These are phyloP conservation scores for Citrus unshiu DNA, from an alignment of 345 rosid genomes.

Conservation along the genomic window DNA sequence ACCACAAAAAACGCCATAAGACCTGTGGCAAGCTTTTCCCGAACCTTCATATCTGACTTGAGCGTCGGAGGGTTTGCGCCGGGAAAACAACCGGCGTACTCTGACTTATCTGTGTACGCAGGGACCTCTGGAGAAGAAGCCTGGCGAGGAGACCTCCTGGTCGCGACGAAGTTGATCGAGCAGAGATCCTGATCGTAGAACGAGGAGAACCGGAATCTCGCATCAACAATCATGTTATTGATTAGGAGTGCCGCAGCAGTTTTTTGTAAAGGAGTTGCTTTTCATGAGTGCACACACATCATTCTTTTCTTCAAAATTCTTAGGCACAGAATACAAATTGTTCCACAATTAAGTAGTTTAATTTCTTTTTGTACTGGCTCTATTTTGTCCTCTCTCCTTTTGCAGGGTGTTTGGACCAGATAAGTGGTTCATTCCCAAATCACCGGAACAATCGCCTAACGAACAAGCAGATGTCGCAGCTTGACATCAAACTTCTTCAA, in stretches of 20 bases:
- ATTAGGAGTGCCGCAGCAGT: not conserved
- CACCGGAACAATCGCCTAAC: not conserved
- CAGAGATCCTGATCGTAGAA: too few relatives aligned
- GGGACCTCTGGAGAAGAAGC: too few relatives aligned
- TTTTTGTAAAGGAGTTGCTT: not conserved
- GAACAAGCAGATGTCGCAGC: not conserved
- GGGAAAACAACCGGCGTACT: too few relatives aligned
- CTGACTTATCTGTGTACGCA: too few relatives aligned
- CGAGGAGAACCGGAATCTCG: too few relatives aligned
- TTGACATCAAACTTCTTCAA: not conserved
- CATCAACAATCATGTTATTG: not conserved
- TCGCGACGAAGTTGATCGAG: too few relatives aligned
- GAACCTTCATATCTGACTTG: too few relatives aligned
- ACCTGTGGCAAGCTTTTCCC: too few relatives aligned
- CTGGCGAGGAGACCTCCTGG: too few relatives aligned
- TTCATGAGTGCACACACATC: not conserved
- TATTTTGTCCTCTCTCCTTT: not conserved
- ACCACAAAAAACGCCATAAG: too few relatives aligned
- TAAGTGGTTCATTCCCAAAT: conserved; percentile 4
- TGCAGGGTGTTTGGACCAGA: conserved; percentile 80
- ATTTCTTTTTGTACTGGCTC: not conserved
- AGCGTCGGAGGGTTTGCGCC: too few relatives aligned
- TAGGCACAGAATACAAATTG: not conserved
- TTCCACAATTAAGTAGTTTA: not conserved
- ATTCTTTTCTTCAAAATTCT: not conserved